Evolutionary conservation across 2,329 filamentous ascomycete species (phyloP).

Genomic region (Fusarium sp.): DNA sequence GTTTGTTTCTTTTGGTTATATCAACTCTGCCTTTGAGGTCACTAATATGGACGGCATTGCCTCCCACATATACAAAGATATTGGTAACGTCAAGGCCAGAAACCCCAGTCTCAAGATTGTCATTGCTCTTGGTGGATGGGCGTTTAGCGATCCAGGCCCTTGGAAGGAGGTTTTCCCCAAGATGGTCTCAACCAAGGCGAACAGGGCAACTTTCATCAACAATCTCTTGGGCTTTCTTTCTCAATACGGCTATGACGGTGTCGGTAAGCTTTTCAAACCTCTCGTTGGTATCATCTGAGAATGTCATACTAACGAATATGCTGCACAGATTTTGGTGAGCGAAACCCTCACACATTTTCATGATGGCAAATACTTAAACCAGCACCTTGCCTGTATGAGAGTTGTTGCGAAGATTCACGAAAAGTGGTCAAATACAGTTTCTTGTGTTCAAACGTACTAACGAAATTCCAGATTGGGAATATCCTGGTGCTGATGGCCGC

Average conservation of each 20-base stretch:
- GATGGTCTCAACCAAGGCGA: conserved; percentile 34
- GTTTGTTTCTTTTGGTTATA: neutral
- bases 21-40: neutral
- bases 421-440: neutral
- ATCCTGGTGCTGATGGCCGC: conserved; percentile 43
- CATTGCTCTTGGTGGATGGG: conserved; percentile 59
- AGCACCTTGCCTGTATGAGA: too few species aligned
- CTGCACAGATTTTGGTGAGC: too few species aligned
- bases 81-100: conserved; percentile 49
- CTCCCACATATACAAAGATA: conserved; percentile 26
- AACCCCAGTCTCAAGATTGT: conserved; percentile 46
- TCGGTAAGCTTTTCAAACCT: neutral
- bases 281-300: too few species aligned
- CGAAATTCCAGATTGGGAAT: conserved; percentile 44
- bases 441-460: too few species aligned
- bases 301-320: too few species aligned
- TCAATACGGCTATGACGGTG: conserved; percentile 46
- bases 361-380: too few species aligned
- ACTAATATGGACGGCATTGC: neutral
- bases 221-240: conserved; percentile 45
- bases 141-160: conserved; percentile 44
- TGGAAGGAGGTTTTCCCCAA: conserved; percentile 44
- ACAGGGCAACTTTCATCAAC: conserved; percentile 53
- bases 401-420: too few species aligned
- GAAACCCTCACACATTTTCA: too few species aligned